Percentiles rank a stretch among this genome's conserved stretches.
Conservation (phyloP, 2,329 filamentous ascomycete species). For the Neonectria sp. region DNA sequence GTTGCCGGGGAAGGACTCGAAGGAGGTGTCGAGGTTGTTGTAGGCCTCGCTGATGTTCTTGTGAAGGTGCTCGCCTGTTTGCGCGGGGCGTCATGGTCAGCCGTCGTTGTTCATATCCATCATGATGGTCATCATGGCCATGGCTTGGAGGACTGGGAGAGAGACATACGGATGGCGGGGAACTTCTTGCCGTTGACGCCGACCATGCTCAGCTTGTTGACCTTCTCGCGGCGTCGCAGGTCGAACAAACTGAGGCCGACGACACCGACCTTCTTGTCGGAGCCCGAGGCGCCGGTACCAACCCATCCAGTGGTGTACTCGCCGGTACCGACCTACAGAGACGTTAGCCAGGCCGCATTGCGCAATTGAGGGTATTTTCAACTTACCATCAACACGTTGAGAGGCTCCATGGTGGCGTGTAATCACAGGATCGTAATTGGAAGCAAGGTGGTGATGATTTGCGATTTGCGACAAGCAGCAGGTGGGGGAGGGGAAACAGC, state of each 20-base stretch:
- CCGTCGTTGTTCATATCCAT: background rate
- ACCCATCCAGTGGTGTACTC: conserved; percentile 98
- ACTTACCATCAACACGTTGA: conserved; percentile 78
- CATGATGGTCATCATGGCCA: background rate
- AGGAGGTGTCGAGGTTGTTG: conserved; percentile 90
- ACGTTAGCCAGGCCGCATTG: conserved; percentile 20
- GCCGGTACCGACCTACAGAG: conserved; percentile 83
- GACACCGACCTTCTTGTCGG: conserved; percentile 97
- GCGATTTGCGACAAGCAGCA: conserved; percentile 27
- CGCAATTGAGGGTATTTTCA: background rate
- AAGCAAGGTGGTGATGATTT: background rate
- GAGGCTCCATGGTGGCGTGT: conserved; percentile 65
- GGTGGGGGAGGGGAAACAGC: conserved; percentile 41
- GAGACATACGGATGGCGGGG: conserved; percentile 84
- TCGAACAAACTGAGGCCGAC: conserved; percentile 93
- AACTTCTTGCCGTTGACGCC: conserved; percentile 92
- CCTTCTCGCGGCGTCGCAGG: conserved; percentile 88
- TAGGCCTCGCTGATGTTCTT: conserved; percentile 92
- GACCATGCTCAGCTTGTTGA: conserved; percentile 88
- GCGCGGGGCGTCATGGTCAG: conserved; percentile 27
- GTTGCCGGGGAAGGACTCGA: conserved; percentile 86
- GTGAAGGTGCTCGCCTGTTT: conserved; percentile 81
- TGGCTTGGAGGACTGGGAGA: background rate
- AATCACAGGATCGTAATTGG: conserved; percentile 9
- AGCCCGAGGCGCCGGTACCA: conserved; percentile 84